Conservation (phyloP, 1,284 basidiomycete species). For the Salmacisia buchloeana region DNA sequence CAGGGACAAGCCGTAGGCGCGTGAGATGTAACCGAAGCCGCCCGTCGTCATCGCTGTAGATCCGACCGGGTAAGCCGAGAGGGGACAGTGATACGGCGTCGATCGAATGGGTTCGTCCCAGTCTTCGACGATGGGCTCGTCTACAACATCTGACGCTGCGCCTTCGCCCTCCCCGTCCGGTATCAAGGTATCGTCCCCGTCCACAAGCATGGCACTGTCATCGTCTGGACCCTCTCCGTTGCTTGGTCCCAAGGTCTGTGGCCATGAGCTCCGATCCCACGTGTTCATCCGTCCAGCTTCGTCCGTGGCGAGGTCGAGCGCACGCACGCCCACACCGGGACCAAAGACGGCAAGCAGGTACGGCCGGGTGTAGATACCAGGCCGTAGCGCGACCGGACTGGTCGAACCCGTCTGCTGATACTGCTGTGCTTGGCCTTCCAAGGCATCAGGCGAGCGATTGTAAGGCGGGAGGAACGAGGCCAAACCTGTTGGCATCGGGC, state of each 20-base stretch:
- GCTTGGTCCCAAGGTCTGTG: too few relatives aligned
- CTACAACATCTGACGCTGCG: too few relatives aligned
- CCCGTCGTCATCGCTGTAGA: conserved; percentile 75
- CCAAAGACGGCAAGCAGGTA: conserved; percentile 32
- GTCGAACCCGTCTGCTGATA: neutral
- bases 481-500: neutral
- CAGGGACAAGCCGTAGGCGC: conserved; percentile 65
- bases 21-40: conserved; percentile 80
- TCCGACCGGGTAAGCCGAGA: conserved; percentile 58
- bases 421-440: neutral
- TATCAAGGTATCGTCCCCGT: too few relatives aligned
- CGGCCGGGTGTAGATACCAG: conserved; percentile 30
- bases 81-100: conserved; percentile 35
- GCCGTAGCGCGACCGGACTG: conserved; percentile 18
- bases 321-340: conserved; percentile 33
- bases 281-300: conserved; percentile 23
- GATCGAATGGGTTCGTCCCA: conserved; percentile 3
- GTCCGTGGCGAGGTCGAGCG: conserved; percentile 33
- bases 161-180: too few relatives aligned
- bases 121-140: too few relatives aligned
- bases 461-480: neutral
- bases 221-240: too few relatives aligned
- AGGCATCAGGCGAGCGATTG: neutral
- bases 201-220: too few relatives aligned
- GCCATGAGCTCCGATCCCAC: neutral